These are phyloP conservation scores for Cyclostephanos tholiformis DNA, from an alignment of 108 stramenopile species.

Conservation along the genomic window DNA sequence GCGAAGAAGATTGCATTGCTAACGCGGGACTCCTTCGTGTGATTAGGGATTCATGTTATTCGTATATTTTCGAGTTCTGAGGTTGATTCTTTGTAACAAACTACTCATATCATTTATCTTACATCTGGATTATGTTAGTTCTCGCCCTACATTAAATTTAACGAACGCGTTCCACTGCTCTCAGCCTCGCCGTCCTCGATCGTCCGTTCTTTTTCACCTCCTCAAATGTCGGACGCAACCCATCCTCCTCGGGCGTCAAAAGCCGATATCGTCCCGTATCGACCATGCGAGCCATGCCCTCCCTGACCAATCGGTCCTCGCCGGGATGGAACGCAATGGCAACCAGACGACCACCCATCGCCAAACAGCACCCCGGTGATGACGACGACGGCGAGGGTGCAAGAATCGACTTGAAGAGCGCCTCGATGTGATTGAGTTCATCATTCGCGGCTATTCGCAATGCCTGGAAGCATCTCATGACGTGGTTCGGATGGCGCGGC, in stretches of 20 bases:
- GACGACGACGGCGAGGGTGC: neutral
- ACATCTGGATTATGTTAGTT: neutral
- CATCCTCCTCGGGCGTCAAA: constrained; percentile 25
- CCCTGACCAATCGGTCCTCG: constrained; percentile 10
- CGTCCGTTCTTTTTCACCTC: constrained; percentile 65
- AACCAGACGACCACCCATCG: constrained; percentile 15
- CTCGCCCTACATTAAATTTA: neutral
- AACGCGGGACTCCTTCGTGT: too few relatives aligned
- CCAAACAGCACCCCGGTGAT: neutral
- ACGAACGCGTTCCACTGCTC: constrained; percentile 45
- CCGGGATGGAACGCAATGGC: constrained; percentile 29
- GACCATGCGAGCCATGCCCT: constrained; percentile 17
- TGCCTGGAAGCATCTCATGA: constrained; percentile 72
- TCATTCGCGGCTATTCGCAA: constrained; percentile 86
- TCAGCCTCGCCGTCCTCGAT: constrained; percentile 72
- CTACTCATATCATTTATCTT: too few relatives aligned
- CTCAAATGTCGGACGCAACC: constrained; percentile 58
- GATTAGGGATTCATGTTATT: too few relatives aligned
- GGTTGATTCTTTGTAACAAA: too few relatives aligned
- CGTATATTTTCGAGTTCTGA: too few relatives aligned
- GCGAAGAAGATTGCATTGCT: too few relatives aligned
- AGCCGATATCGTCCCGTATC: constrained; percentile 9
- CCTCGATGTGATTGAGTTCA: constrained; percentile 49
- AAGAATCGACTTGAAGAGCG: neutral
- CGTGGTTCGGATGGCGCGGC: constrained; percentile 7